phyloP scores from a whole-genome alignment of 768 basidiomycete species.

The Panellus pusillus region DNA sequence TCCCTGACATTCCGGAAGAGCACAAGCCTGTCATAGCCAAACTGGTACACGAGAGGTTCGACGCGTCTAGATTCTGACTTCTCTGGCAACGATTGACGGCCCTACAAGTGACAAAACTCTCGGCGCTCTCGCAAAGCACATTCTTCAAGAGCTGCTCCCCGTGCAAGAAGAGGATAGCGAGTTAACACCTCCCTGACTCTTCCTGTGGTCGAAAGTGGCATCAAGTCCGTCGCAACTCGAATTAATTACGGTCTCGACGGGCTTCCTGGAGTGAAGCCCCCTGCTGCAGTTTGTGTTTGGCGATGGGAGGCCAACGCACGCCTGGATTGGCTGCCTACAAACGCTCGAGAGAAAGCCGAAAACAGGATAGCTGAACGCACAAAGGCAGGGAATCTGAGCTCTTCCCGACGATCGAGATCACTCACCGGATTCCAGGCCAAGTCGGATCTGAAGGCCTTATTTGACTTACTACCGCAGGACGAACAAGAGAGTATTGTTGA shows the following conservation, averaged over 20 bases:
- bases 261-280: slow-evolving; percentile 48
- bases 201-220: slow-evolving; percentile 61
- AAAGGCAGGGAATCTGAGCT: slow-evolving; percentile 44
- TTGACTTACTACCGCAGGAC: slow-evolving; percentile 56
- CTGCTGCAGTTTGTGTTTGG: slow-evolving; percentile 73
- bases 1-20: slow-evolving; percentile 63
- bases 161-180: slow-evolving; percentile 58
- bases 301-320: slow-evolving; percentile 78
- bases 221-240: slow-evolving; percentile 62
- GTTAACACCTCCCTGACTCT: slow-evolving; percentile 42
- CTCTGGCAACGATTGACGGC: not conserved
- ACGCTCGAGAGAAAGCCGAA: slow-evolving; percentile 61
- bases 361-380: slow-evolving; percentile 61
- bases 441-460: slow-evolving; percentile 50
- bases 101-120: slow-evolving; percentile 69
- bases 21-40: slow-evolving; percentile 78
- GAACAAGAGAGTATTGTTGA: slow-evolving; percentile 59
- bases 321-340: slow-evolving; percentile 66
- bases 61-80: not conserved
- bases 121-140: slow-evolving; percentile 60
- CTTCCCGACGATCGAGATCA: not conserved
- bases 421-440: slow-evolving; percentile 50
- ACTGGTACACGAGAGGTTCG: slow-evolving; percentile 81
- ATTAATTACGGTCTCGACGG: slow-evolving; percentile 81
- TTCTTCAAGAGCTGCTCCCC: slow-evolving; percentile 70